phyloP scores from a whole-genome alignment of 129 eudicot species.

The Chrysanthemum makinoi region DNA sequence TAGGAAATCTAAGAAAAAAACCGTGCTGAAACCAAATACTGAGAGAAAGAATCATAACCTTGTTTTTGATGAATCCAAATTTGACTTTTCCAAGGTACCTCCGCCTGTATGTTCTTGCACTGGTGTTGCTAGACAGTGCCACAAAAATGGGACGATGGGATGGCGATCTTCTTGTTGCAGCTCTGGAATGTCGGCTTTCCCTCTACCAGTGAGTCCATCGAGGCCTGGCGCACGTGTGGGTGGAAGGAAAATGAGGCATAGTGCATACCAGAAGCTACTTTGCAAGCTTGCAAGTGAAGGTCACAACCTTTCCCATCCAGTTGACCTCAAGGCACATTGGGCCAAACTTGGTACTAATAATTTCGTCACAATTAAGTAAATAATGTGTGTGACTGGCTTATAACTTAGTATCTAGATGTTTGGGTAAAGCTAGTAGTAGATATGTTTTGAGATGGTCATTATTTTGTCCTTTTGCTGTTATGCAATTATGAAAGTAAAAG shows the following conservation, averaged over 20 bases:
- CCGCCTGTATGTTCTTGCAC: conserved; percentile 56
- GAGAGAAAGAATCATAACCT: conserved; percentile 37
- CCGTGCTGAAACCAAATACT: conserved; percentile 18
- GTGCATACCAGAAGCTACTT: conserved; percentile 49
- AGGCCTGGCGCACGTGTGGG: conserved; percentile 47
- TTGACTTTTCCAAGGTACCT: conserved; percentile 43
- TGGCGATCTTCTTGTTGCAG: conserved; percentile 66
- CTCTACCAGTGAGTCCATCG: conserved; percentile 51
- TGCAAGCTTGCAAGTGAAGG: conserved; percentile 49
- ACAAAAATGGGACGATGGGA: conserved; percentile 49
- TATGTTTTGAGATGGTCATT: conserved; percentile 1
- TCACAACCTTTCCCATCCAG: conserved; percentile 42
- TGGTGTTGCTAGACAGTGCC: conserved; percentile 55
- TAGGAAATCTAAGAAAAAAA: conserved; percentile 27
- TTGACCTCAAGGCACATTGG: conserved; percentile 63
- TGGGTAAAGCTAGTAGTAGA: conserved; percentile 19
- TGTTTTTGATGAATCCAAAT: conserved; percentile 26
- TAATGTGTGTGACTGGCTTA: conserved; percentile 11
- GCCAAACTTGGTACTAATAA: conserved; percentile 62
- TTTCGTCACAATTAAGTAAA: conserved; percentile 45
- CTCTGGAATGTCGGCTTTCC: conserved; percentile 44
- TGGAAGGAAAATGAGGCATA: conserved; percentile 62
- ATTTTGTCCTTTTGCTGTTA: conserved; percentile 3
- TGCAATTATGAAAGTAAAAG: background rate
- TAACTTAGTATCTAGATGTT: conserved; percentile 13